Conservation (phyloP, 345 rosid genomes). For the Heritiera littoralis region DNA sequence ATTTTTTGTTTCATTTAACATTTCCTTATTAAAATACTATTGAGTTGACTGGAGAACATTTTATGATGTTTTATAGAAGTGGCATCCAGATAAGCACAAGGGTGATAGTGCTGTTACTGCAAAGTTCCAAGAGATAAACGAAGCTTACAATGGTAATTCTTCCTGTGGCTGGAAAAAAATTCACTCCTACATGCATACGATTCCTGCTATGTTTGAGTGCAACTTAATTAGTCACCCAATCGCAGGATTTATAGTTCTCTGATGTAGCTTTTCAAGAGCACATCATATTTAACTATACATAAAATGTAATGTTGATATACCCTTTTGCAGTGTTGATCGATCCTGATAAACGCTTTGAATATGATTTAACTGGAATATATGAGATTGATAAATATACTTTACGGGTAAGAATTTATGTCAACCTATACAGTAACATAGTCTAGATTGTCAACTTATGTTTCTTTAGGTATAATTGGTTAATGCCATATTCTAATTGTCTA, state of each 20-base stretch:
- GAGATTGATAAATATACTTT: slow-evolving; percentile 78
- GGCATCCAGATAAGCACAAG: slow-evolving; percentile 91
- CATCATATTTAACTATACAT: not conserved
- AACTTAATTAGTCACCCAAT: not conserved
- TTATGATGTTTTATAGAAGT: slow-evolving; percentile 48
- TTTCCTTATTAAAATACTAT: slow-evolving; percentile 6
- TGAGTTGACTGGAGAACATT: slow-evolving; percentile 16
- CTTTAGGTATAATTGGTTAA: not conserved
- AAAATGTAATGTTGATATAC: slow-evolving; percentile 10
- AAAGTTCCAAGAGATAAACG: slow-evolving; percentile 79
- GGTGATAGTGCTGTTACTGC: slow-evolving; percentile 65
- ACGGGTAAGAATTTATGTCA: slow-evolving; percentile 48
- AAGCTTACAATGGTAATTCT: slow-evolving; percentile 66
- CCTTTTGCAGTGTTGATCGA: slow-evolving; percentile 66
- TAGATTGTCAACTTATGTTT: slow-evolving; percentile 9
- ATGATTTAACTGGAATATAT: slow-evolving; percentile 74
- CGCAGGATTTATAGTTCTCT: not conserved
- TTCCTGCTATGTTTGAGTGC: not conserved
- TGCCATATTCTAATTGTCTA: slow-evolving; percentile 13
- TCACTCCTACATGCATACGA: not conserved
- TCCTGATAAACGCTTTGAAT: slow-evolving; percentile 72
- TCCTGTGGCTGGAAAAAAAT: slow-evolving; percentile 7
- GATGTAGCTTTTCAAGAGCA: not conserved
- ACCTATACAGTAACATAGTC: slow-evolving; percentile 1
- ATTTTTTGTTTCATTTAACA: slow-evolving; percentile 17